Percentiles rank a stretch among this genome's conserved stretches.
Conservation (phyloP, 2,329 filamentous ascomycete species). For the Aspergillus fumigatiaffinis region DNA sequence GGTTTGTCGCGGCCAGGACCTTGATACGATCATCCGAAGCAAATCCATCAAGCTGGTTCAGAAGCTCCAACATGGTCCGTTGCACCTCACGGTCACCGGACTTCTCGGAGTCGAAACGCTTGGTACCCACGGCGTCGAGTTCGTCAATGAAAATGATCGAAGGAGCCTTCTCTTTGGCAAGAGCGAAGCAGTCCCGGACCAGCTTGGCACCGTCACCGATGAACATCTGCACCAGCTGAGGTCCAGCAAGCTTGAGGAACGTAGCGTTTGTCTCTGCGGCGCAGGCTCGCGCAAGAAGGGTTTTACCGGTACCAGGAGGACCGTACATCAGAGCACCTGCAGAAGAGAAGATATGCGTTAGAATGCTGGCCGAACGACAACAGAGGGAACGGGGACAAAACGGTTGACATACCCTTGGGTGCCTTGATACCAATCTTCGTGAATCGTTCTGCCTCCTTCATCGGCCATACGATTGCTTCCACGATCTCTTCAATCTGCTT, state of each 20-base stretch:
- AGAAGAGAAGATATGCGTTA: conserved; percentile 6
- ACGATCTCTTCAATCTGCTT: conserved; percentile 99
- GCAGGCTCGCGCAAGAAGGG: conserved; percentile 79
- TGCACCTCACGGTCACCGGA: conserved; percentile 97
- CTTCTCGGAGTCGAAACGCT: conserved; percentile 98
- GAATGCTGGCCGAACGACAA: conserved; percentile 3
- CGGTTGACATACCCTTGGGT: conserved; percentile 71
- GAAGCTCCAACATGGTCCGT: conserved; percentile 95
- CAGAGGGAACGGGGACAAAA: neutral
- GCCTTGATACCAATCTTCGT: conserved; percentile 99
- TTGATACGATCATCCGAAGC: conserved; percentile 96
- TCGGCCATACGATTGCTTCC: conserved; percentile 97
- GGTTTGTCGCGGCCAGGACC: conserved; percentile 90
- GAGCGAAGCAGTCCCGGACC: conserved; percentile 92
- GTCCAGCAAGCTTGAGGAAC: conserved; percentile 95
- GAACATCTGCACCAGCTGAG: conserved; percentile 99
- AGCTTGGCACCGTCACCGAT: conserved; percentile 98
- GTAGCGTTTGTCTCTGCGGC: conserved; percentile 97
- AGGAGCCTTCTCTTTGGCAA: conserved; percentile 97
- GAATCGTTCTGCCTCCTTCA: conserved; percentile 99
- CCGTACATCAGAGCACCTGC: conserved; percentile 97
- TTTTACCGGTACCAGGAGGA: conserved; percentile 48
- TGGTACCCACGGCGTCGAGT: conserved; percentile 95
- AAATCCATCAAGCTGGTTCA: conserved; percentile 98
- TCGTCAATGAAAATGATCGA: conserved; percentile 99